A percentile compares a stretch with the other conserved stretches of the same genome.
phyloP scores from a whole-genome alignment of 345 rosid genomes.

The Eucalyptus dawsonii region DNA sequence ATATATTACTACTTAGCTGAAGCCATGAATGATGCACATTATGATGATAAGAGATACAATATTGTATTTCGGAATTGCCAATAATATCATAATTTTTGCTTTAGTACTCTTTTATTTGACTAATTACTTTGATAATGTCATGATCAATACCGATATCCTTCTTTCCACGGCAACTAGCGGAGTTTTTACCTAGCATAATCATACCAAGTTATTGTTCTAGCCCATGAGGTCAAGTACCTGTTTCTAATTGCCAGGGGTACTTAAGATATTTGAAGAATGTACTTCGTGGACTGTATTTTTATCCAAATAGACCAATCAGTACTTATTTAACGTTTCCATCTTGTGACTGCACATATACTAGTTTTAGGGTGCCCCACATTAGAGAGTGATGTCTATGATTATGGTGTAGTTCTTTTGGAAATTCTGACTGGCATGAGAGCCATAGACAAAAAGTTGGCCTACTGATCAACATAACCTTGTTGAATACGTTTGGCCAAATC shows the following conservation, averaged over 20 bases:
- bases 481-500: slow-evolving; percentile 25
- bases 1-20: neutral
- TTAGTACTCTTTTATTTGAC: no score
- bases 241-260: no score
- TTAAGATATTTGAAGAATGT: neutral
- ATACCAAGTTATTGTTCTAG: neutral
- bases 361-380: slow-evolving; percentile 42
- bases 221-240: neutral
- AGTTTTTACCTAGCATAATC: no score
- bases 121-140: no score
- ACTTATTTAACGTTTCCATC: neutral
- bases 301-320: neutral
- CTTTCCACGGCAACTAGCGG: no score
- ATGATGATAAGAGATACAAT: neutral
- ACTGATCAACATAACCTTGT: slow-evolving; percentile 84
- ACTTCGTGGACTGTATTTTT: neutral
- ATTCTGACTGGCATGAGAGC: slow-evolving; percentile 62
- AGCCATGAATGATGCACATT: neutral
- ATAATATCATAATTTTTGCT: no score
- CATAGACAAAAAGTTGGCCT: slow-evolving; percentile 75
- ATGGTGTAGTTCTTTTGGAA: slow-evolving; percentile 70
- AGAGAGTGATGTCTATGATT: slow-evolving; percentile 71
- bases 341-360: neutral
- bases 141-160: no score
- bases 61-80: neutral